A percentile compares a stretch with the other conserved stretches of the same genome.
These are phyloP conservation scores for Metschnikowia sp. DNA, from an alignment of 805 yeast species.

Conservation along the genomic window DNA sequence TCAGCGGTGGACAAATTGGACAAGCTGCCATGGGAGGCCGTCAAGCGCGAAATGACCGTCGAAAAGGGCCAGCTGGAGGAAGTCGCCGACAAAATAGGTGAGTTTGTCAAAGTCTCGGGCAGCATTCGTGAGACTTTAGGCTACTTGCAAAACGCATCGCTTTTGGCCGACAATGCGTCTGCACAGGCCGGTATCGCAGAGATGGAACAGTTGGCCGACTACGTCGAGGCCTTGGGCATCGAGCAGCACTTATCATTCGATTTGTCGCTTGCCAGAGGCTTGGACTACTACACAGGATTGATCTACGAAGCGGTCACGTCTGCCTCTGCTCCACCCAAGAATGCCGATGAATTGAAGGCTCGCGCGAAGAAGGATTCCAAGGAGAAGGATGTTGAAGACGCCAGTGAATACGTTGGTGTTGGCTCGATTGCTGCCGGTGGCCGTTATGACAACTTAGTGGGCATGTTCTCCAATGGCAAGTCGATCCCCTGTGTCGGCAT, in stretches of 20 bases:
- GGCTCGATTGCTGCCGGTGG: constrained; percentile 99
- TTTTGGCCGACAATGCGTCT: constrained; percentile 58
- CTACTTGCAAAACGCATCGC: constrained; percentile 53
- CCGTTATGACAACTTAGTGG: constrained; percentile 92
- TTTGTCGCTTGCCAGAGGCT: constrained; percentile 92
- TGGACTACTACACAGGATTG: constrained; percentile 95
- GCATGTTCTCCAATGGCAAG: constrained; percentile 92
- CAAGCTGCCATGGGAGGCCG: constrained; percentile 93
- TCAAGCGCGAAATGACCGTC: constrained; percentile 83
- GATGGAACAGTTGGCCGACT: constrained; percentile 69
- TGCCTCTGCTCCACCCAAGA: constrained; percentile 92
- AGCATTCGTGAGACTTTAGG: constrained; percentile 59
- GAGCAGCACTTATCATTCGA: constrained; percentile 72
- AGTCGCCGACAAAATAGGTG: constrained; percentile 91
- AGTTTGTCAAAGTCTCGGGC: constrained; percentile 81
- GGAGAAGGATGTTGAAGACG: constrained; percentile 71
- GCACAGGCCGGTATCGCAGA: constrained; percentile 83
- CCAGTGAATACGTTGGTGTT: constrained; percentile 94
- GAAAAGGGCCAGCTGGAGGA: constrained; percentile 90
- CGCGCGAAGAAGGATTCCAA: constrained; percentile 39
- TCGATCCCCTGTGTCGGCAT: constrained; percentile 97
- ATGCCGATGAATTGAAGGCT: constrained; percentile 65
- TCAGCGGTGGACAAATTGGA: constrained; percentile 97
- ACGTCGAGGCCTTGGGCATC: constrained; percentile 80
- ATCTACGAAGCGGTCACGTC: constrained; percentile 95